phyloP scores from a whole-genome alignment of 2,329 filamentous ascomycete genomes.

The Curvularia sp. region DNA sequence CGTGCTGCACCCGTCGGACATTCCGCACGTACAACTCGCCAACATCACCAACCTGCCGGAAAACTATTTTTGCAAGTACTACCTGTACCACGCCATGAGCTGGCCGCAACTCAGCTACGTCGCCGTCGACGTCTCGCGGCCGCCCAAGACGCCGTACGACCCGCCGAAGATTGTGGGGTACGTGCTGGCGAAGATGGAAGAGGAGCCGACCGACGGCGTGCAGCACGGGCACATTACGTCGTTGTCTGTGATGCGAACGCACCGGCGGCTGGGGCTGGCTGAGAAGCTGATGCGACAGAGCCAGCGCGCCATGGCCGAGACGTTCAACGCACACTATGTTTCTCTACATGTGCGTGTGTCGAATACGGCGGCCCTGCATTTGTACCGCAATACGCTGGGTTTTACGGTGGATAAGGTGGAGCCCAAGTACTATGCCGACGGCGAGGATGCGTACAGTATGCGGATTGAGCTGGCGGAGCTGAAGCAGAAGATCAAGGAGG shows the following conservation, averaged over 20 bases:
- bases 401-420: slow-evolving; percentile 62
- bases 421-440: slow-evolving; percentile 93
- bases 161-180: slow-evolving; percentile 98
- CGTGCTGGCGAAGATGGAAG: slow-evolving; percentile 99
- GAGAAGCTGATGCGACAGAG: slow-evolving; percentile 98
- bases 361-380: slow-evolving; percentile 86
- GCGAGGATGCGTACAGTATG: slow-evolving; percentile 96
- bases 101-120: slow-evolving; percentile 98
- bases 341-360: slow-evolving; percentile 94
- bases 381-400: slow-evolving; percentile 75
- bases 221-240: slow-evolving; percentile 97
- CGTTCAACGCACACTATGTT: slow-evolving; percentile 89
- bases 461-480: slow-evolving; percentile 75
- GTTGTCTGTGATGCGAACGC: slow-evolving; percentile 94
- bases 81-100: slow-evolving; percentile 96
- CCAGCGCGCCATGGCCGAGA: slow-evolving; percentile 96
- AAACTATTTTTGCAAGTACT: slow-evolving; percentile 99
- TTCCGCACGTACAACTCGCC: slow-evolving; percentile 93
- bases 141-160: slow-evolving; percentile 78
- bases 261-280: slow-evolving; percentile 86
- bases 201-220: slow-evolving; percentile 89
- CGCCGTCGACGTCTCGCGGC: slow-evolving; percentile 83
- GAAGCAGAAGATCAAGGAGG: slow-evolving; percentile 60
- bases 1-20: slow-evolving; percentile 79
- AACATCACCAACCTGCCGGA: slow-evolving; percentile 99